These are phyloP conservation scores for Xylaria sp. DNA, from an alignment of 2,329 filamentous ascomycete species.

Conservation along the genomic window DNA sequence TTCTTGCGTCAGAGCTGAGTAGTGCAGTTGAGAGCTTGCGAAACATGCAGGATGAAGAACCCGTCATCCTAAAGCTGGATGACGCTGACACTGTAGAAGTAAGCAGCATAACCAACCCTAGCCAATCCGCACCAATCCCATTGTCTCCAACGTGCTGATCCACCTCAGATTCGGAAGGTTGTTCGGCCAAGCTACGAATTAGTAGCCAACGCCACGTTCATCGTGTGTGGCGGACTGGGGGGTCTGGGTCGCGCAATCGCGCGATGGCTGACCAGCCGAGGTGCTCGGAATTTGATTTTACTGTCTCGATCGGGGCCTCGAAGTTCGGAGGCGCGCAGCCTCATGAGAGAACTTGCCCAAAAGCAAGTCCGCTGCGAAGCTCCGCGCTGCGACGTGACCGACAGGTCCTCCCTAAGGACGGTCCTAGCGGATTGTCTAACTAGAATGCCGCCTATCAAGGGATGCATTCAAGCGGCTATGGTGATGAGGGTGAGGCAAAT, in stretches of 20 bases:
- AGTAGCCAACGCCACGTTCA: conserved; percentile 27
- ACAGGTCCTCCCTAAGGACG: not conserved
- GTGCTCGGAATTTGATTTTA: conserved; percentile 19
- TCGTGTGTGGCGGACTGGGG: conserved; percentile 35
- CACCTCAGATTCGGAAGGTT: not conserved
- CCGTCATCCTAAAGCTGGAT: no score
- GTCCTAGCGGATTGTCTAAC: not conserved
- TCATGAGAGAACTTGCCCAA: not conserved
- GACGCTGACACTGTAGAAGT: no score
- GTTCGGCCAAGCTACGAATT: not conserved
- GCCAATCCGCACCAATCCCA: no score
- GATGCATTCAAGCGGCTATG: conserved; percentile 55
- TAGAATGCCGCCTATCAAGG: conserved; percentile 48
- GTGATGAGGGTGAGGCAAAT: conserved; percentile 38
- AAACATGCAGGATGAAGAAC: no score
- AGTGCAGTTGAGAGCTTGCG: no score
- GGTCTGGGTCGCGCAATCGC: conserved; percentile 31
- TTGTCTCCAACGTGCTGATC: not conserved
- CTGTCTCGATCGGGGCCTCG: conserved; percentile 13
- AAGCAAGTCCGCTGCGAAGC: not conserved
- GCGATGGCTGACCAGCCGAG: conserved; percentile 21
- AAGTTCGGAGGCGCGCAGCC: not conserved
- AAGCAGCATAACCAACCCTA: no score
- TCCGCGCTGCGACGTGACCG: not conserved
- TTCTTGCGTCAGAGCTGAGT: no score